Evolutionary conservation across 441 rosid genomes (phyloP).

Genomic region (Eruca vesicaria): DNA sequence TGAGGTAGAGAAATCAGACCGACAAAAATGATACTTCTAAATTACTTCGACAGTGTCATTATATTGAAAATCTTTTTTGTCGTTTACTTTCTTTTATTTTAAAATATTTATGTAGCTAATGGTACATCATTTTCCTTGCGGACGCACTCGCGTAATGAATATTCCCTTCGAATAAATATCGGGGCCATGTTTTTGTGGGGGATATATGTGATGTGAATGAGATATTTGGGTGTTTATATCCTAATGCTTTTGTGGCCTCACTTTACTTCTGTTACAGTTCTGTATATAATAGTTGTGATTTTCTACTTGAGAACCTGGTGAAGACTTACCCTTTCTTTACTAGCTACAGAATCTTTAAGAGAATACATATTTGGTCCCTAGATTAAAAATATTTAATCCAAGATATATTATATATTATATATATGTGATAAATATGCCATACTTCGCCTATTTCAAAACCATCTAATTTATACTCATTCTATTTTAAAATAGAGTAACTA

Average conservation of each 20-base stretch:
- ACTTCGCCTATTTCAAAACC: no score
- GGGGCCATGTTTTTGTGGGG: conserved; percentile 26
- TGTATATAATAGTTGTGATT: background rate
- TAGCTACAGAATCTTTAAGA: no score
- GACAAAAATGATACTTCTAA: conserved; percentile 2
- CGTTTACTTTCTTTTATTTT: conserved; percentile 12
- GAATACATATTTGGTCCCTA: no score
- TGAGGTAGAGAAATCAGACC: conserved; percentile 4
- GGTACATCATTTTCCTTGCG: conserved; percentile 28
- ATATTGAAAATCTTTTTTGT: conserved; percentile 17
- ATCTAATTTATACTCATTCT: no score
- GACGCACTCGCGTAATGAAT: conserved; percentile 33
- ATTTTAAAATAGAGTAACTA: no score
- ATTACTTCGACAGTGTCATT: conserved; percentile 12
- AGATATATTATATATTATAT: no score
- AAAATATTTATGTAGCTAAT: background rate
- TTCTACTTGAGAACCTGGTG: no score
- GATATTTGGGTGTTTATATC: conserved; percentile 5
- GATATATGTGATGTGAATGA: conserved; percentile 19
- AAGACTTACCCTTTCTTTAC: no score
- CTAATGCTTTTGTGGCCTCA: background rate
- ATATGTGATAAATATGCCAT: no score
- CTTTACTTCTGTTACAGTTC: no score
- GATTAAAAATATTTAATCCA: no score
- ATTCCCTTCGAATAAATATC: conserved; percentile 23